Conservation (phyloP, 2,329 filamentous ascomycete species). For the Apiospora aurea region DNA sequence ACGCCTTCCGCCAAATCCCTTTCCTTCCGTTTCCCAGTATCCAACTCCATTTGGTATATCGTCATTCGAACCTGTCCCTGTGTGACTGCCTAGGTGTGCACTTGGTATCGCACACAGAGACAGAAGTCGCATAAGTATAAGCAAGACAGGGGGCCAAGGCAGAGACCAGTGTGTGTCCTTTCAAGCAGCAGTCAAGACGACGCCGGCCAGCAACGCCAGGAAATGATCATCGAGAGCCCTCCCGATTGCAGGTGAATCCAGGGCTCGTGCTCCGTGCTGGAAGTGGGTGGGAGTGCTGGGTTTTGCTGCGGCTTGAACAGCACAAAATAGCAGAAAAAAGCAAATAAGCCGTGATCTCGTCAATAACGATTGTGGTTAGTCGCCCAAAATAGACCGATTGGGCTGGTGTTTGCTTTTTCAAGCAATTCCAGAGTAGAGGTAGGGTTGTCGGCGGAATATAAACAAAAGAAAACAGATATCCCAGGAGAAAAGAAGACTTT, state of each 20-base stretch:
- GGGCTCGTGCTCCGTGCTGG: background rate
- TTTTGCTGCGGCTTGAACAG: background rate
- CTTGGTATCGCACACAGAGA: background rate
- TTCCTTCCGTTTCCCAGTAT: slow-evolving; percentile 9
- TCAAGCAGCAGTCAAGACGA: background rate
- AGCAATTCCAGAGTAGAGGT: background rate
- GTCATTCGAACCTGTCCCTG: background rate
- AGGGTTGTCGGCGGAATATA: slow-evolving; percentile 18
- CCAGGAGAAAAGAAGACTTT: slow-evolving; percentile 23
- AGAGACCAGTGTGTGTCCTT: background rate
- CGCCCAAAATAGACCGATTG: background rate
- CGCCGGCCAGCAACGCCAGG: slow-evolving; percentile 11
- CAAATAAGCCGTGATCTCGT: slow-evolving; percentile 14
- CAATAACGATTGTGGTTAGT: background rate
- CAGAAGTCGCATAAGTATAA: background rate
- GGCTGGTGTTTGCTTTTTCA: background rate
- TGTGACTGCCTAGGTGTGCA: background rate
- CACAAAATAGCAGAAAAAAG: slow-evolving; percentile 9
- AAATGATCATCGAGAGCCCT: slow-evolving; percentile 7
- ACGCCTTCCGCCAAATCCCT: slow-evolving; percentile 6
- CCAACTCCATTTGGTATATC: slow-evolving; percentile 10
- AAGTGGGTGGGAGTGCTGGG: background rate
- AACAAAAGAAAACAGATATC: slow-evolving; percentile 23
- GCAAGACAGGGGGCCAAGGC: background rate
- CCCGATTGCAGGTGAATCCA: background rate